Evolutionary conservation across 2,329 filamentous ascomycete genomes (phyloP).

Genomic region (Trichoderma sp.): DNA sequence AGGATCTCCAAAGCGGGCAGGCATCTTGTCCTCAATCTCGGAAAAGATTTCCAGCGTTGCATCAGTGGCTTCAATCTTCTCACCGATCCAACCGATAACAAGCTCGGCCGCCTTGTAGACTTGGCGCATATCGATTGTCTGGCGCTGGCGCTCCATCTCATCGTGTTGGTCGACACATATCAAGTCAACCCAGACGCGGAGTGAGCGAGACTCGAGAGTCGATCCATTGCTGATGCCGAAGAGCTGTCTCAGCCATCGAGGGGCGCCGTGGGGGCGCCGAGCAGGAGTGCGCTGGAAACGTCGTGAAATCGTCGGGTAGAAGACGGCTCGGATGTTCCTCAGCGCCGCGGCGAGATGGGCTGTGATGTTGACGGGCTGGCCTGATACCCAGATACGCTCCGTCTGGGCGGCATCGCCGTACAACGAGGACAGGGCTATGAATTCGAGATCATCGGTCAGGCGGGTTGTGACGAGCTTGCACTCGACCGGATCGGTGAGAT

Average conservation of each 20-base stretch:
- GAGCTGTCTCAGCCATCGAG: slow-evolving; percentile 21
- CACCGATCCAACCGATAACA: slow-evolving; percentile 31
- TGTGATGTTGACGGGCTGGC: slow-evolving; percentile 16
- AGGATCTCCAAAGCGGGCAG: slow-evolving; percentile 15
- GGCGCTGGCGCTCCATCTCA: slow-evolving; percentile 23
- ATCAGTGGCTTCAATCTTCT: slow-evolving; percentile 15
- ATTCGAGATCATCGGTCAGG: slow-evolving; percentile 13
- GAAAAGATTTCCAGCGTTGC: not conserved
- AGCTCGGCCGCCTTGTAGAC: slow-evolving; percentile 30
- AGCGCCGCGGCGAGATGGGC: slow-evolving; percentile 8
- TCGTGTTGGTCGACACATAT: slow-evolving; percentile 33
- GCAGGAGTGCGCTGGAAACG: slow-evolving; percentile 22
- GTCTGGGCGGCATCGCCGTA: slow-evolving; percentile 11
- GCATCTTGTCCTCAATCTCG: slow-evolving; percentile 23
- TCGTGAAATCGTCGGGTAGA: slow-evolving; percentile 23
- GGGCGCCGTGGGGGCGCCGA: slow-evolving; percentile 16
- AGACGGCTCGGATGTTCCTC: slow-evolving; percentile 25
- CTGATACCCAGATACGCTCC: slow-evolving; percentile 22
- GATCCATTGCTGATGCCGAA: slow-evolving; percentile 3
- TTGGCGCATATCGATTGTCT: slow-evolving; percentile 31
- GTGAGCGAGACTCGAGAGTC: slow-evolving; percentile 18
- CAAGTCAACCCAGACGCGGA: slow-evolving; percentile 31
- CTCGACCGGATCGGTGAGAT: slow-evolving; percentile 20
- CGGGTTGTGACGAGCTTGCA: slow-evolving; percentile 16
- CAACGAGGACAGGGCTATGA: slow-evolving; percentile 23